A percentile compares a stretch with the other conserved stretches of the same genome.
phyloP scores from a whole-genome alignment of 257 asterid species.

The Ajuga chamaepitys region DNA sequence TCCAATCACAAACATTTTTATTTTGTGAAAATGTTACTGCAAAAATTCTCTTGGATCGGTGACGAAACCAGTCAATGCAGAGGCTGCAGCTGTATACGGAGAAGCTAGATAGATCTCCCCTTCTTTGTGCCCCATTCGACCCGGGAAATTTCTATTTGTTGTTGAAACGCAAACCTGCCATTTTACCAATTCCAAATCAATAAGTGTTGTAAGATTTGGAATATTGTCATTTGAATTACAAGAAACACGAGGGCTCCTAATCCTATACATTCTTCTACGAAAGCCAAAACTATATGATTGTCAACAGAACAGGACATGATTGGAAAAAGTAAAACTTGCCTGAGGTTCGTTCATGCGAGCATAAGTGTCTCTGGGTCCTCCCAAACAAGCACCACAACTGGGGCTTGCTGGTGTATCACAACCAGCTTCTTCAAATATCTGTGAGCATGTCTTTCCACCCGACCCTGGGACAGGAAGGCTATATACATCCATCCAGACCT shows the following conservation, averaged over 20 bases:
- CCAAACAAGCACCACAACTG: conserved; percentile 93
- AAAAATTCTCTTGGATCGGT: conserved; percentile 89
- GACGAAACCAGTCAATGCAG: conserved; percentile 80
- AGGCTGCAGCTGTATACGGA: conserved; percentile 97
- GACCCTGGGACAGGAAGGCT: conserved; percentile 91
- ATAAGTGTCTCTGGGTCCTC: conserved; percentile 92
- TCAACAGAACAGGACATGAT: too few species aligned
- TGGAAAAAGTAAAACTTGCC: conserved; percentile 36
- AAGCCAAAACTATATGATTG: too few species aligned
- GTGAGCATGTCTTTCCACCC: conserved; percentile 93
- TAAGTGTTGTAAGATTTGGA: not conserved
- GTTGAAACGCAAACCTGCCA: conserved; percentile 30
- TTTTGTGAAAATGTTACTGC: conserved; percentile 26
- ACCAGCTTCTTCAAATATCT: conserved; percentile 97
- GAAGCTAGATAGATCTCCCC: conserved; percentile 94
- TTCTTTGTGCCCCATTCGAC: conserved; percentile 95
- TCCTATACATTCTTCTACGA: too few species aligned
- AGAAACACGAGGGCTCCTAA: too few species aligned
- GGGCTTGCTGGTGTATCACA: conserved; percentile 99
- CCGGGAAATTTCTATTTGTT: conserved; percentile 80
- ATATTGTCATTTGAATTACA: not conserved
- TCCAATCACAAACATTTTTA: not conserved
- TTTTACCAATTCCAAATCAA: not conserved
- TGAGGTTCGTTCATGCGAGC: conserved; percentile 94
- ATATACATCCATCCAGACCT: conserved; percentile 98